A percentile compares a stretch with the other conserved stretches of the same genome.
These are phyloP conservation scores for Lepidium didymum DNA, from an alignment of 345 rosid genomes.

Conservation along the genomic window DNA sequence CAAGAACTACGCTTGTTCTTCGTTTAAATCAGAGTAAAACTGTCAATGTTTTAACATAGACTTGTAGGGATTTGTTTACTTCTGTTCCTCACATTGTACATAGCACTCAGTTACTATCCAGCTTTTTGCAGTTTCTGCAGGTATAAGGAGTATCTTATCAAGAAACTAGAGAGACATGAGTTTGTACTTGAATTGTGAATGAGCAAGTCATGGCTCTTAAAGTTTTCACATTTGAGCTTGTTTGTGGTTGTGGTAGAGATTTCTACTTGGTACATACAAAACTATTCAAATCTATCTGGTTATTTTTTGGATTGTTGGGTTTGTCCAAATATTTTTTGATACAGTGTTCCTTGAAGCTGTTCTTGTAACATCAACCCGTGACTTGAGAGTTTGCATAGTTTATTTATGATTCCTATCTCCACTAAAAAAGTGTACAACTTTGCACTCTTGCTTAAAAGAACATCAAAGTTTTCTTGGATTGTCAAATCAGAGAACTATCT, in stretches of 20 bases:
- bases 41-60: background rate
- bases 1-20: background rate
- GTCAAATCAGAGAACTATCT: conserved; percentile 25
- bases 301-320: background rate
- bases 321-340: background rate
- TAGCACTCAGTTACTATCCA: background rate
- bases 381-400: conserved; percentile 4
- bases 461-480: conserved; percentile 21
- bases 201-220: conserved; percentile 1
- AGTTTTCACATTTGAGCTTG: background rate
- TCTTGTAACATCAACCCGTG: conserved; percentile 16
- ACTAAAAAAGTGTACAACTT: conserved; percentile 15
- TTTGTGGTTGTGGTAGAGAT: background rate
- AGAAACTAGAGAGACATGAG: background rate
- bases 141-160: background rate
- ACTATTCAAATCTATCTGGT: background rate
- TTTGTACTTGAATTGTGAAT: conserved; percentile 15
- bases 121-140: conserved; percentile 4
- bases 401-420: conserved; percentile 16
- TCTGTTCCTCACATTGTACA: background rate
- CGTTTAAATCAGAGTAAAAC: background rate
- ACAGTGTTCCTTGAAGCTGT: background rate
- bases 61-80: background rate
- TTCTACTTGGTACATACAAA: background rate
- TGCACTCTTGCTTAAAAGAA: conserved; percentile 25